phyloP scores from a whole-genome alignment of 306 rosid genomes.

The Cucurbita pepo region DNA sequence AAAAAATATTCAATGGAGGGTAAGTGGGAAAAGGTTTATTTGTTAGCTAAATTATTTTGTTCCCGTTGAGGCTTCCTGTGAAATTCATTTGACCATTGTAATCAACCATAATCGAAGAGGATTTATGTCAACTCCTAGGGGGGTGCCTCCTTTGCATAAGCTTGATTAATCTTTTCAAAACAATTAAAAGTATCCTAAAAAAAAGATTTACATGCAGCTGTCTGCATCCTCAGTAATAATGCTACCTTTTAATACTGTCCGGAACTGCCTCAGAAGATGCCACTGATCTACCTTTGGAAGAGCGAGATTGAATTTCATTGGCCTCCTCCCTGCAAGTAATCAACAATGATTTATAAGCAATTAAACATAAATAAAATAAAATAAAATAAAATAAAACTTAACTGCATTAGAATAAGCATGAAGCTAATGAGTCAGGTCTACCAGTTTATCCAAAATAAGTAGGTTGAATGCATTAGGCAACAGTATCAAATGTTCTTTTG shows the following conservation, averaged over 20 bases:
- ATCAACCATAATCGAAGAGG: background rate
- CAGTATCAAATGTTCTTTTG: background rate
- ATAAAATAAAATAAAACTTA: no score
- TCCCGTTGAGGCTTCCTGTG: background rate
- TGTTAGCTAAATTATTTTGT: background rate
- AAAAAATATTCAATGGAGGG: background rate
- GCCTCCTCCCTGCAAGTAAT: conserved; percentile 51
- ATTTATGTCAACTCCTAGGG: background rate
- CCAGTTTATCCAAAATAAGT: background rate
- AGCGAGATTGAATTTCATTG: conserved; percentile 28
- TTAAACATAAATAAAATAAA: background rate
- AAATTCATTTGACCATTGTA: background rate
- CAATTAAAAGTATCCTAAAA: background rate
- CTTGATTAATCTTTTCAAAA: background rate
- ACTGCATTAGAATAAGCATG: background rate
- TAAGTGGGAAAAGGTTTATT: background rate
- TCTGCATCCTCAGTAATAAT: background rate
- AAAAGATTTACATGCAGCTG: background rate
- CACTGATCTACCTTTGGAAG: conserved; percentile 10
- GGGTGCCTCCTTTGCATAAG: background rate
- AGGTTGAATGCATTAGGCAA: background rate
- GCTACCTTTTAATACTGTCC: conserved; percentile 42
- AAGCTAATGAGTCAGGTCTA: background rate
- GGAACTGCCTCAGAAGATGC: conserved; percentile 27
- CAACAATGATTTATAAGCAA: background rate